phyloP scores from a whole-genome alignment of 352 stramenopile species.

The Phytophthora ohioensis region DNA sequence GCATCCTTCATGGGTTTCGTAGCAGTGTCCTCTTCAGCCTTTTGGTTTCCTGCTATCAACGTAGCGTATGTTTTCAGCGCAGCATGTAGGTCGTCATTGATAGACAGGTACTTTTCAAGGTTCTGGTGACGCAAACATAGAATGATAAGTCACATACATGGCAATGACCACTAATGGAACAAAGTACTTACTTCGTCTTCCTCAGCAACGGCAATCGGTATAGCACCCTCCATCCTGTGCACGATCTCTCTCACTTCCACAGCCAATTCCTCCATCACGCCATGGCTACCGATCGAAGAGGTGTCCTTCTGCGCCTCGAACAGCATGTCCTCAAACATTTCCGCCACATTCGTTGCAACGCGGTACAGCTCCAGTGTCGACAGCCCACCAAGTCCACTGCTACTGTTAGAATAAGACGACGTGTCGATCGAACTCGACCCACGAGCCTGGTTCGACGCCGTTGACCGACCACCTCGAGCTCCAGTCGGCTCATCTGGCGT shows the following conservation, averaged over 20 bases:
- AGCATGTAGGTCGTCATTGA: slow-evolving; percentile 75
- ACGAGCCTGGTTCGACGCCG: slow-evolving; percentile 20
- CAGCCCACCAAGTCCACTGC: slow-evolving; percentile 57
- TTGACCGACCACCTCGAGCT: slow-evolving; percentile 4
- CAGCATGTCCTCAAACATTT: slow-evolving; percentile 90
- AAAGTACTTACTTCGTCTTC: slow-evolving; percentile 53
- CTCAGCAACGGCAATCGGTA: slow-evolving; percentile 63
- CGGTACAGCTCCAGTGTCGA: slow-evolving; percentile 67
- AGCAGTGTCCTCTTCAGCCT: slow-evolving; percentile 13
- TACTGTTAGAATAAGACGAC: slow-evolving; percentile 56
- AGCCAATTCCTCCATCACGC: slow-evolving; percentile 79
- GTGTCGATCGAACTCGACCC: slow-evolving; percentile 40
- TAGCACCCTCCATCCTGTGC: slow-evolving; percentile 67
- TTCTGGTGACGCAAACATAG: slow-evolving; percentile 37
- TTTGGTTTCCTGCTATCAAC: slow-evolving; percentile 44
- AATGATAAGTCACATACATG: slow-evolving; percentile 1
- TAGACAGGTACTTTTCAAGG: slow-evolving; percentile 68
- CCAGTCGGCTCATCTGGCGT: slow-evolving; percentile 22
- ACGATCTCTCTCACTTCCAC: slow-evolving; percentile 68
- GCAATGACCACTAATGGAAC: neutral
- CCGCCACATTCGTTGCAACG: slow-evolving; percentile 69
- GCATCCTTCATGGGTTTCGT: slow-evolving; percentile 1
- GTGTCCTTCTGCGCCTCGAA: slow-evolving; percentile 64
- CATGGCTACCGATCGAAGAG: slow-evolving; percentile 50
- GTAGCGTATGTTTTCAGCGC: slow-evolving; percentile 70